Evolutionary conservation across 2,329 filamentous ascomycete species (phyloP), one percentile per base, ranked within the genome.

Genomic region (Trichoderma sp.): DNA sequence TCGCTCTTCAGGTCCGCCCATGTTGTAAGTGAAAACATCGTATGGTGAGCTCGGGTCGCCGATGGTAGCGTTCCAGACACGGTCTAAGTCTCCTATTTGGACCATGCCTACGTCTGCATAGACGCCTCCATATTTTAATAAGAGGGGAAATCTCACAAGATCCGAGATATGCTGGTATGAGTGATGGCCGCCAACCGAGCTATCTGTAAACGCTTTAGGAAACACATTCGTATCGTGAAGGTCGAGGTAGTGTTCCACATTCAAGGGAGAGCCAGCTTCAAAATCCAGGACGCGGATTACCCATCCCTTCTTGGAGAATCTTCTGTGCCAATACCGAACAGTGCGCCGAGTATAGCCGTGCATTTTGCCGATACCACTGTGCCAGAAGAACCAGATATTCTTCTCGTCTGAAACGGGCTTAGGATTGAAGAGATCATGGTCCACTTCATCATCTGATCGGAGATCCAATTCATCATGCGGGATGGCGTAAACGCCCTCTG

Each of bases 301-400:
- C 88, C 87, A 90, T 32, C 87, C 87, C 24, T 81, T 78, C 58
- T 81, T 83, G 0, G 83, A 81, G 69, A 88, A 83, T n/a, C 87
- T 84, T 2, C 86, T 82, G 75, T 88, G 81, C 83, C 86, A 89
- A 66, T 85, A 81, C 53, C 86, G 82, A 32, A 89, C 80, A 73
- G 85, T 89, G 53, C 87, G 86, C 71, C 85, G 79, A 5, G 84
- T 81, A 76, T 88, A 88, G 0, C 82, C 81, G 71, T 87, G 85
- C 82, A 89, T 85, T 30, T 77, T 79, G 3, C 74, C 57, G 74
- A 83, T 86, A 32, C 87, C 87, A 4, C 79, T 79, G 76, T 89
- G 82, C 87, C 87, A 90, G 79, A 88, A 89, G 76, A 88, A 87
- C 83, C 86, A 90, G 30, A 89, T 79, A 62, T 88, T 88, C 76